Evolutionary conservation across 352 stramenopile species (phyloP).

Genomic region (Phytophthora colocasiae): DNA sequence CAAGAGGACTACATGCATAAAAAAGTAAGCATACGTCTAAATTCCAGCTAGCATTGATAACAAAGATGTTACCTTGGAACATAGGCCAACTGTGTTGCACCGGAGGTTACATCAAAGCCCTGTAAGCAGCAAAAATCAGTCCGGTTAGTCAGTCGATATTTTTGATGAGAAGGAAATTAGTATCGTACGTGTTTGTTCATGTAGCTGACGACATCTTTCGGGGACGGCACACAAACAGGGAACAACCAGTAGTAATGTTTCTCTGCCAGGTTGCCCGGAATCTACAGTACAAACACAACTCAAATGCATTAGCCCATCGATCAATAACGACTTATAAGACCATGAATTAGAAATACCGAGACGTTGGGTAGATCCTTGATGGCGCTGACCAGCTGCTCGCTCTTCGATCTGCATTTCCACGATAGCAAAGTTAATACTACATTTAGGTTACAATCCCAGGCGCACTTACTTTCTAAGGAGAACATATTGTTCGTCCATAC

Average conservation of each 20-base stretch:
- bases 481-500: conserved; percentile 77
- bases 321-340: neutral
- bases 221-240: conserved; percentile 70
- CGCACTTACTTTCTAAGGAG: conserved; percentile 63
- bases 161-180: neutral
- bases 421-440: too few relatives aligned
- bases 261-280: conserved; percentile 61
- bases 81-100: conserved; percentile 74
- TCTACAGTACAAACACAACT: conserved; percentile 40
- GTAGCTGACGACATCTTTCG: conserved; percentile 55
- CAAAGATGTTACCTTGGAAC: conserved; percentile 58
- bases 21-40: neutral
- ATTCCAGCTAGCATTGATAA: neutral
- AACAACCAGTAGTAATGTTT: conserved; percentile 89
- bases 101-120: conserved; percentile 85
- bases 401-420: conserved; percentile 56
- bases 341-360: conserved; percentile 37
- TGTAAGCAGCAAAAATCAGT: conserved; percentile 17
- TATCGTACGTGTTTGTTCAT: conserved; percentile 77
- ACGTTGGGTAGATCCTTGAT: conserved; percentile 67
- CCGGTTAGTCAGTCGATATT: neutral
- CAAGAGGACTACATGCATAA: conserved; percentile 41
- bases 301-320: neutral
- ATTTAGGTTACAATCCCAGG: neutral
- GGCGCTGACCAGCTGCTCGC: conserved; percentile 61